Evolutionary conservation across 768 basidiomycete species (phyloP).

Genomic region (Naematelia encephala): DNA sequence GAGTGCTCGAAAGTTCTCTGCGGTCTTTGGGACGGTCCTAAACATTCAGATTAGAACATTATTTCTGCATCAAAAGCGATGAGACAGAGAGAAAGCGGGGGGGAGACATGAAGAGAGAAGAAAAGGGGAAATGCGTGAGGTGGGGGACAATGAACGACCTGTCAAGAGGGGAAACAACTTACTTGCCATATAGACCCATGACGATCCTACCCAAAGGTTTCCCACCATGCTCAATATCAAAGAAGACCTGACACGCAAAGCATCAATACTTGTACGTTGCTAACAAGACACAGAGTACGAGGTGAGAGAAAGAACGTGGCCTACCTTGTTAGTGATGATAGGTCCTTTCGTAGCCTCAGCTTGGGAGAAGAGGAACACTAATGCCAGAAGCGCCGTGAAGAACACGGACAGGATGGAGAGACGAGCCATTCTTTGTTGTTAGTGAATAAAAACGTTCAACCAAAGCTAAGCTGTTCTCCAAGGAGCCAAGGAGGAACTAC

Average conservation of each 20-base stretch:
- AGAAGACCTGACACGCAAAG: conserved; percentile 64
- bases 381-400: conserved; percentile 28
- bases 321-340: conserved; percentile 73
- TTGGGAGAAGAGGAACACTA: conserved; percentile 21
- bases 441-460: not conserved
- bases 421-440: not conserved
- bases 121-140: no score
- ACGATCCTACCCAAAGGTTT: conserved; percentile 77
- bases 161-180: conserved; percentile 51
- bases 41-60: conserved; percentile 5
- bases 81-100: no score
- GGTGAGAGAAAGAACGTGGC: conserved; percentile 3
- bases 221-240: conserved; percentile 91
- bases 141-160: not conserved
- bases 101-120: not conserved
- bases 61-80: no score
- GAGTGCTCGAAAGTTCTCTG: conserved; percentile 91
- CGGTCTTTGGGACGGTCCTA: conserved; percentile 92
- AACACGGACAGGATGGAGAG: conserved; percentile 7
- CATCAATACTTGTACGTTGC: not conserved
- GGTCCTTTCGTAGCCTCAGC: conserved; percentile 82
- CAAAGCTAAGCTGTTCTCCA: no score
- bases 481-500: not conserved
- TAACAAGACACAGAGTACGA: conserved; percentile 12
- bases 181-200: conserved; percentile 87